Evolutionary conservation across 1,284 basidiomycete genomes (phyloP), one percentile per base, ranked within the genome.

Genomic region (Marasmius oreades): DNA sequence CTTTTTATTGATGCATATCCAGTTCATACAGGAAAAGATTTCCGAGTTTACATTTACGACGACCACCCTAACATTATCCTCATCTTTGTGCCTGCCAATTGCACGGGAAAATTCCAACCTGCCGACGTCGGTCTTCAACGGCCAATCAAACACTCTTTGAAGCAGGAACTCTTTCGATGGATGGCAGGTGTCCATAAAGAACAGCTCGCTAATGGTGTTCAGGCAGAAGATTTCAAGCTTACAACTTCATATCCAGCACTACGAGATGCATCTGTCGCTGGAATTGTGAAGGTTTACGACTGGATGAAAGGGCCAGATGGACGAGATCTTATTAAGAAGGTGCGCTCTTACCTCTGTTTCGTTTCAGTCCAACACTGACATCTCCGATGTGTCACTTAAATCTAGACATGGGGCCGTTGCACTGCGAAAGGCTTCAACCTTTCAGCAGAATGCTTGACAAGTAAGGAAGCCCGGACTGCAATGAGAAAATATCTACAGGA

Each of bases 1-100:
- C 31, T 67, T 1, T 60, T 45, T 31, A 57, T 69, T 51, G 65
- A 69, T 37, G 31, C 48, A 16, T 69, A 67, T 46, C 64, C 66
- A 5, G 68, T 69, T 46, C 68, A 69, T 39, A 63, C 53, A 5
- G 45, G 61, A 23, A 14, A 58, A 24, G 60, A 62, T 11, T 70
- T 69, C 52, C 57, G 60, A 2, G 45, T 37, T 0, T 62, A 56
- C 24, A 52, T 67, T 14, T 53, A 33, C 18, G n/a, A 53, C 4
- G 46, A 62, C 3, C 56, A 44, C 45, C 67, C 63, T 22, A 55
- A 58, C 33, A 52, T 66, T n/a, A 59, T 67, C 44, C 50, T 69
- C 1, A 51, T 59, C 7, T 69, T 56, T 55, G 61, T 69, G 24
- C 67, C 67, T 22, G 55, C 33, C 3, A 62, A 62, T 53, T 68